Evolutionary conservation across 768 basidiomycete genomes (phyloP).

Genomic region (Tylopilus sp.): DNA sequence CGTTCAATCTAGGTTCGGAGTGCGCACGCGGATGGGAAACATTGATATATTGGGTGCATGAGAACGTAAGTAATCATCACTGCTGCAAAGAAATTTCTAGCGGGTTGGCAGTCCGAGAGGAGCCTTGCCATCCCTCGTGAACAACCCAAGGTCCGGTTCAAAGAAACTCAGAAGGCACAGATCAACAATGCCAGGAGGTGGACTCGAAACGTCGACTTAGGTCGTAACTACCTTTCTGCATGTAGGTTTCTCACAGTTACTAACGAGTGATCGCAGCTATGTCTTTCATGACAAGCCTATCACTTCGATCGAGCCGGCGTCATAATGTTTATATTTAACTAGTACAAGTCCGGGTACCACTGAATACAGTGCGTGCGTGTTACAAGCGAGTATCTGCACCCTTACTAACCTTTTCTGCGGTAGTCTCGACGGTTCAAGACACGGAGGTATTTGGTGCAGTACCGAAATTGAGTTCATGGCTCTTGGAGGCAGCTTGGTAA

Average conservation of each 20-base stretch:
- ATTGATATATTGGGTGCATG: constrained; percentile 67
- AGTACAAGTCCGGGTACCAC: constrained; percentile 72
- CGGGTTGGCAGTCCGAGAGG: constrained; percentile 41
- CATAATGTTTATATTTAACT: constrained; percentile 13
- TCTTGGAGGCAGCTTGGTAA: constrained; percentile 72
- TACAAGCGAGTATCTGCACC: not conserved
- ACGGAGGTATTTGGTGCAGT: constrained; percentile 79
- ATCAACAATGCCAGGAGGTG: constrained; percentile 65
- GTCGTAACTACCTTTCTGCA: constrained; percentile 48
- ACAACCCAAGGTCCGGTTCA: constrained; percentile 72
- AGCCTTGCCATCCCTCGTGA: constrained; percentile 66
- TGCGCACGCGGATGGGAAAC: constrained; percentile 18
- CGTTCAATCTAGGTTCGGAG: constrained; percentile 36
- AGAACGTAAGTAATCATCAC: constrained; percentile 41
- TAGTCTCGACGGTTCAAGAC: constrained; percentile 85
- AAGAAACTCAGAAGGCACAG: constrained; percentile 70
- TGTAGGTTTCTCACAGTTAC: not conserved
- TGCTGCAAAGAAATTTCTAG: constrained; percentile 1
- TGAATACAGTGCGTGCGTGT: constrained; percentile 63
- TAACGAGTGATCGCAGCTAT: constrained; percentile 41
- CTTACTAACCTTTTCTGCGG: constrained; percentile 3
- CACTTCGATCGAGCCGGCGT: constrained; percentile 3
- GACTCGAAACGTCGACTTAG: constrained; percentile 83
- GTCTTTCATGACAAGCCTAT: constrained; percentile 66
- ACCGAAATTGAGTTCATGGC: constrained; percentile 84